These are phyloP conservation scores for Tulasnella sp. DNA, from an alignment of 768 basidiomycete genomes.

Conservation along the genomic window DNA sequence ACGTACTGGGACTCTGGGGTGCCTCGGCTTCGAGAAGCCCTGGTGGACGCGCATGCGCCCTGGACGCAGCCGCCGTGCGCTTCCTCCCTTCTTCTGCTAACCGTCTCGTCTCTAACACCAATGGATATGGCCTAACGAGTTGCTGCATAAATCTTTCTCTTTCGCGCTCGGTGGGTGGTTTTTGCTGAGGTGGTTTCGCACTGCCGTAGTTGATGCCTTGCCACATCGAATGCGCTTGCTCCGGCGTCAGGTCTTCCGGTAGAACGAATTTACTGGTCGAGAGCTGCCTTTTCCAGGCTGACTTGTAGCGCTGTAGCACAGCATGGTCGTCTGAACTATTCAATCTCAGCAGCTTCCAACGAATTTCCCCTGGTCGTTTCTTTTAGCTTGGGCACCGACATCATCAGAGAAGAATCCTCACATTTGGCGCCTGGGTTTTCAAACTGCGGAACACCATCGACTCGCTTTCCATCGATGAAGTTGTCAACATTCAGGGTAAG, in stretches of 20 bases:
- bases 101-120: not conserved
- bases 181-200: not conserved
- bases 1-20: too few relatives aligned
- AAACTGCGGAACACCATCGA: constrained; percentile 30
- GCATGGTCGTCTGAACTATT: not conserved
- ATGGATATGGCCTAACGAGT: not conserved
- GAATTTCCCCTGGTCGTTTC: not conserved
- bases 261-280: not conserved
- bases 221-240: not conserved
- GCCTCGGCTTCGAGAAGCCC: too few relatives aligned
- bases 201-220: constrained; percentile 11
- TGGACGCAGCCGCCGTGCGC: not conserved
- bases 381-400: not conserved
- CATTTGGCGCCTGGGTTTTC: constrained; percentile 25
- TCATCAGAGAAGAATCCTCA: constrained; percentile 18
- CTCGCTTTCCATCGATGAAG: constrained; percentile 32
- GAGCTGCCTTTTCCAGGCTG: not conserved
- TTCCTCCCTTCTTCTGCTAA: not conserved
- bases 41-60: too few relatives aligned
- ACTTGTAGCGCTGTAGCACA: not conserved
- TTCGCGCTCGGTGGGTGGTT: not conserved
- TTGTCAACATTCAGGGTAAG: constrained; percentile 40
- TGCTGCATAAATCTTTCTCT: not conserved
- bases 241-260: constrained; percentile 1
- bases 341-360: not conserved